Evolutionary conservation across 169 alveolate genomes (phyloP).

Genomic region (Eimeria necatrix): DNA sequence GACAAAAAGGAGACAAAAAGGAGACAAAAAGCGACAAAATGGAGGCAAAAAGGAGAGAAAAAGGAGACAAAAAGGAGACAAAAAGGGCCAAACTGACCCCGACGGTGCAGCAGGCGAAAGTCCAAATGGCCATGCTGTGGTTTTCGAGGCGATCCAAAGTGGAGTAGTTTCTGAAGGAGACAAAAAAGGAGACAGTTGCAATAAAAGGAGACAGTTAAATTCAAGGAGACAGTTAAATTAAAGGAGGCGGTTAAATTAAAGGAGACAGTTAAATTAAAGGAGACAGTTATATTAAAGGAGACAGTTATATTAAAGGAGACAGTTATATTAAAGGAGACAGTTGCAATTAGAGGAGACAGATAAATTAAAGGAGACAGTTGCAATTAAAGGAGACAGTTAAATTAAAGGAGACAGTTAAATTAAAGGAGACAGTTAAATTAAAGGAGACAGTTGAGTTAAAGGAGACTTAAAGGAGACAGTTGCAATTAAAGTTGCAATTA

Average conservation of each 20-base stretch:
- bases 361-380: background rate
- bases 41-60: background rate
- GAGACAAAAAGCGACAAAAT: background rate
- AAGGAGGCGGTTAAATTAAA: too few relatives aligned
- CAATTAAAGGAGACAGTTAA: too few relatives aligned
- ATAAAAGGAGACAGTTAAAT: too few relatives aligned
- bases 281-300: too few relatives aligned
- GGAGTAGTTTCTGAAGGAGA: slow-evolving; percentile 84
- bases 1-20: background rate
- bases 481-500: background rate
- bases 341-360: background rate
- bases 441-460: too few relatives aligned
- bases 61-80: slow-evolving; percentile 42
- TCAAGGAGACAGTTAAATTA: too few relatives aligned
- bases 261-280: too few relatives aligned
- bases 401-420: too few relatives aligned
- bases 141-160: slow-evolving; percentile 88
- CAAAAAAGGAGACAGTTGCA: too few relatives aligned
- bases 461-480: background rate
- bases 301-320: too few relatives aligned
- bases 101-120: slow-evolving; percentile 84
- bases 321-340: too few relatives aligned
- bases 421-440: too few relatives aligned
- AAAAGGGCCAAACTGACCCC: slow-evolving; percentile 77
- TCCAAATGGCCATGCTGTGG: slow-evolving; percentile 91